phyloP scores from a whole-genome alignment of 352 stramenopile species.

The Elongisporangium prolatum region DNA sequence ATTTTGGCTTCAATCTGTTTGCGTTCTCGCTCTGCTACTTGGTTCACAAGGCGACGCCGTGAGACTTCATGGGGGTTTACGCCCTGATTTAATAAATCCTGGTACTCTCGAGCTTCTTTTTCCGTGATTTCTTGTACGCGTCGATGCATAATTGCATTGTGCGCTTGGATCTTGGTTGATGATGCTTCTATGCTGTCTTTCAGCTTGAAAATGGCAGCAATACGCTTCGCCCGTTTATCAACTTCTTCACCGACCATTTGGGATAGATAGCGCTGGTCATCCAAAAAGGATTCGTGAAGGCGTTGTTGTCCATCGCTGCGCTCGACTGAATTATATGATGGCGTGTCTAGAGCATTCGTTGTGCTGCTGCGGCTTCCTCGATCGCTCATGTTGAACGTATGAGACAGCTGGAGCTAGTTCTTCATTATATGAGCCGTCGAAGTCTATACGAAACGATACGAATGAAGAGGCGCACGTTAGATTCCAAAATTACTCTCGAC shows the following conservation, averaged over 20 bases:
- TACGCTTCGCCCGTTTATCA: slow-evolving; percentile 25
- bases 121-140: slow-evolving; percentile 18
- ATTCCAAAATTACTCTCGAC: background rate
- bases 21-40: slow-evolving; percentile 27
- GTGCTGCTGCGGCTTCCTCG: background rate
- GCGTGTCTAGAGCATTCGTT: background rate
- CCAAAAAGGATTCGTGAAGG: slow-evolving; percentile 43
- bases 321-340: background rate
- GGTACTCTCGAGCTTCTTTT: slow-evolving; percentile 33
- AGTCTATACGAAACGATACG: background rate
- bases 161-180: slow-evolving; percentile 28
- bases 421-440: background rate
- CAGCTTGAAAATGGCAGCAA: slow-evolving; percentile 53
- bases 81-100: slow-evolving; percentile 55
- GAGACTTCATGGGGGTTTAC: slow-evolving; percentile 78
- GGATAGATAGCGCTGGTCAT: slow-evolving; percentile 41
- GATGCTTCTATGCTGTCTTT: slow-evolving; percentile 56
- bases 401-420: background rate
- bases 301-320: slow-evolving; percentile 22
- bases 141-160: slow-evolving; percentile 32
- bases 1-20: slow-evolving; percentile 40
- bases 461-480: background rate
- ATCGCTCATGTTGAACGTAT: background rate
- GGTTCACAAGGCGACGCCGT: slow-evolving; percentile 36
- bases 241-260: slow-evolving; percentile 31